phyloP scores from a whole-genome alignment of 306 rosid species.

The Lathyrus aphaca region DNA sequence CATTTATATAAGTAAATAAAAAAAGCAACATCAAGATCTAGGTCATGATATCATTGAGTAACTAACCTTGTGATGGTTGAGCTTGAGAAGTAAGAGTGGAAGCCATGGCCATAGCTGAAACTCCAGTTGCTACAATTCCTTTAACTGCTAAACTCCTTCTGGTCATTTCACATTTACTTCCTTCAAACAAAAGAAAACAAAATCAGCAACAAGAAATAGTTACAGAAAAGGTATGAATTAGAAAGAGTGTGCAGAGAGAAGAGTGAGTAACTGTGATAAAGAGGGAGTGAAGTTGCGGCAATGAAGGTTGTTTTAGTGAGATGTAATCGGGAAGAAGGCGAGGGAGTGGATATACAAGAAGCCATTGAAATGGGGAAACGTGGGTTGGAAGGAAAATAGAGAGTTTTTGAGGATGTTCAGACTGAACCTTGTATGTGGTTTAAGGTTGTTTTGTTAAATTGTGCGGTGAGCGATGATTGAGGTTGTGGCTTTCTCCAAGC shows the following conservation, averaged over 20 bases:
- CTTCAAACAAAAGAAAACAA: conserved; percentile 47
- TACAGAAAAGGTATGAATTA: not conserved
- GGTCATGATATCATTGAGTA: not conserved
- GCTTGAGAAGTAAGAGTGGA: conserved; percentile 58
- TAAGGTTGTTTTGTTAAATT: conserved; percentile 15
- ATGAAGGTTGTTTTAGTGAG: conserved; percentile 46
- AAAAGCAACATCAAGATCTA: not conserved
- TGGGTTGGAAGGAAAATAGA: not conserved
- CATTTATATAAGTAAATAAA: not conserved
- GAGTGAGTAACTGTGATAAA: conserved; percentile 53
- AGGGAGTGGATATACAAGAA: conserved; percentile 53
- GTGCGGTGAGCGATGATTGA: conserved; percentile 45
- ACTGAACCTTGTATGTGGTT: not conserved
- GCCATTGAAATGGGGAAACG: conserved; percentile 43
- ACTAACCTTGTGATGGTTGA: conserved; percentile 57
- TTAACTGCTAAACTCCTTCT: conserved; percentile 64
- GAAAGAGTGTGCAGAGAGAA: not conserved
- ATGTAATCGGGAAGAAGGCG: conserved; percentile 53
- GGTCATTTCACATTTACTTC: conserved; percentile 74
- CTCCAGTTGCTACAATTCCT: conserved; percentile 80
- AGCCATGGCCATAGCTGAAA: conserved; percentile 55
- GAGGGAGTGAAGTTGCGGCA: conserved; percentile 45
- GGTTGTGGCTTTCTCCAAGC: conserved; percentile 60
- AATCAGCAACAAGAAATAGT: conserved; percentile 3
- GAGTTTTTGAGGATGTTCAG: conserved; percentile 5